phyloP scores from a whole-genome alignment of 192 early-diverging fungal genomes.

The Backusella sp. region DNA sequence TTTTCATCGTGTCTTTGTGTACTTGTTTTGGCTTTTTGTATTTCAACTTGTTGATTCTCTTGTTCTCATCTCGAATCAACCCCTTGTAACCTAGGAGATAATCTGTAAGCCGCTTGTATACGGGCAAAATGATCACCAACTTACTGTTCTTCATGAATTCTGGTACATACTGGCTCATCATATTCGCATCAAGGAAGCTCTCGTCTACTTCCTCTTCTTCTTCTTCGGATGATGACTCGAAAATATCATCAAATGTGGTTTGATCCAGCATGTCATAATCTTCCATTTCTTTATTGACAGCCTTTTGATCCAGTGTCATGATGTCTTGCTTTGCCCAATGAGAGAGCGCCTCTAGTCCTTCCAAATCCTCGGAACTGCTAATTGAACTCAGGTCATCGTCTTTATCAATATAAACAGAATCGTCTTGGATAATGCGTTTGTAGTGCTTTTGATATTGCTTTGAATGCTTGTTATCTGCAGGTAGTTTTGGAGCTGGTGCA shows the following conservation, averaged over 20 bases:
- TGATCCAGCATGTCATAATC: constrained; percentile 5
- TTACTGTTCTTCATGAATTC: not conserved
- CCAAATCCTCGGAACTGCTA: constrained; percentile 8
- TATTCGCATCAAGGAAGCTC: not conserved
- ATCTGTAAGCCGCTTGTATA: too few relatives aligned
- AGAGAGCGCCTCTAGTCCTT: not conserved
- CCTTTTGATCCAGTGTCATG: not conserved
- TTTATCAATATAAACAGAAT: constrained; percentile 1
- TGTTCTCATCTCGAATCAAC: not conserved
- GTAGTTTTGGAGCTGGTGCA: not conserved
- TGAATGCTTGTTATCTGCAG: not conserved
- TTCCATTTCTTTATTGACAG: not conserved
- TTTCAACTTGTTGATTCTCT: not conserved
- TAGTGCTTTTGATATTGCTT: not conserved
- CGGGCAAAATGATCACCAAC: not conserved
- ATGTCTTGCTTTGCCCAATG: not conserved
- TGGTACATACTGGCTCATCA: not conserved
- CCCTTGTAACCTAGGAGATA: not conserved
- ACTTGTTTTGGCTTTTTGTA: not conserved
- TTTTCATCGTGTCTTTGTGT: not conserved
- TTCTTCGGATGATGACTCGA: not conserved
- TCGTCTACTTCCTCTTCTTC: not conserved
- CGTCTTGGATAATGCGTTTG: not conserved
- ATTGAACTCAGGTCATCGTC: not conserved
- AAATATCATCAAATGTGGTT: not conserved